Percentiles rank a stretch among this genome's conserved stretches.
Evolutionary conservation across 108 stramenopile genomes (phyloP).

Genomic region (Pseudonitzschia multiseries): DNA sequence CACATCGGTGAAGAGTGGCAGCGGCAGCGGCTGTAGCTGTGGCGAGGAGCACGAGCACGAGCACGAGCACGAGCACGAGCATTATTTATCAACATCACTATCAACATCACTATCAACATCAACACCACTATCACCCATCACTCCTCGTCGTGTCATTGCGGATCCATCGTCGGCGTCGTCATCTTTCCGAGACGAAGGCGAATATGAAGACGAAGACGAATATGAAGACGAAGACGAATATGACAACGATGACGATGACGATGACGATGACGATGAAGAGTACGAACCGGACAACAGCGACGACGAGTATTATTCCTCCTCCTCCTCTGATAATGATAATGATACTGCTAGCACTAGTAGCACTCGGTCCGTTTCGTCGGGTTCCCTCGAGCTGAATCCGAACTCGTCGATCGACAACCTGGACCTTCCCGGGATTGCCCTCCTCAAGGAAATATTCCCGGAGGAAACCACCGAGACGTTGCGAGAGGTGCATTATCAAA

Average conservation of each 20-base stretch:
- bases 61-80: no score
- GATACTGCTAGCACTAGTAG: no score
- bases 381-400: constrained; percentile 26
- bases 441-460: constrained; percentile 50
- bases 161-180: background rate
- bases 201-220: no score
- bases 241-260: no score
- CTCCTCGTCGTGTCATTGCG: background rate
- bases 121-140: background rate
- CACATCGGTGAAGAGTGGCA: no score
- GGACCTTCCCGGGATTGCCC: constrained; percentile 37
- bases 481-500: constrained; percentile 32
- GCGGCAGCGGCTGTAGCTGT: no score
- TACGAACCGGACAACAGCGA: background rate
- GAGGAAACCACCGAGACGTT: constrained; percentile 34
- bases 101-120: no score
- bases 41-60: no score
- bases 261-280: no score
- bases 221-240: no score
- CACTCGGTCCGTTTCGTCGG: constrained; percentile 5
- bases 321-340: no score
- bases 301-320: background rate
- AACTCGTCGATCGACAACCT: constrained; percentile 21
- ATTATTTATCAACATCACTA: no score
- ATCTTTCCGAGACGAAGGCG: background rate